A percentile compares a stretch with the other conserved stretches of the same genome.
phyloP scores from a whole-genome alignment of 2,329 filamentous ascomycete species.

The Neonectria sp. region DNA sequence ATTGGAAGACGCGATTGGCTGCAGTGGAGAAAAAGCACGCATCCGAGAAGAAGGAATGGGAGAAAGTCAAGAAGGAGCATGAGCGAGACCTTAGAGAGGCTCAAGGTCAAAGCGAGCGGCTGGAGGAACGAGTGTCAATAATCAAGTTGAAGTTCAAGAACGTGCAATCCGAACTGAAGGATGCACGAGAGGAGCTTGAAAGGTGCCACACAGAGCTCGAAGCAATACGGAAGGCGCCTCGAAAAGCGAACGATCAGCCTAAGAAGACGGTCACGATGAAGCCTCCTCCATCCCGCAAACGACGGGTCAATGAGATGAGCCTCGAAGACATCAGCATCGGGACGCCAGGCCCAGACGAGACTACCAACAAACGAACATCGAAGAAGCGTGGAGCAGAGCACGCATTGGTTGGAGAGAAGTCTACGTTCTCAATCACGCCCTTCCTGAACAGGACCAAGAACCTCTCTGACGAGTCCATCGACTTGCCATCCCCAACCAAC shows the following conservation, averaged over 20 bases:
- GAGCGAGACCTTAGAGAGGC: constrained; percentile 73
- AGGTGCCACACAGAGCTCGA: constrained; percentile 60
- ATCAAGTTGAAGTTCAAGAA: constrained; percentile 79
- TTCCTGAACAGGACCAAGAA: constrained; percentile 85
- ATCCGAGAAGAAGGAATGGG: constrained; percentile 61
- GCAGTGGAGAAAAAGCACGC: constrained; percentile 55
- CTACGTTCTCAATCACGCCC: constrained; percentile 92
- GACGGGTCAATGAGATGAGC: constrained; percentile 61
- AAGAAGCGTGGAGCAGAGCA: constrained; percentile 73
- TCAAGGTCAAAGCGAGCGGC: constrained; percentile 72
- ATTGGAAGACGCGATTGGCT: constrained; percentile 56
- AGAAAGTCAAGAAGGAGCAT: constrained; percentile 61
- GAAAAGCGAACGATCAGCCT: constrained; percentile 34
- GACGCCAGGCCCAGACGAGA: constrained; percentile 61
- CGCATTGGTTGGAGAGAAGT: constrained; percentile 81
- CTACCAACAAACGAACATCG: constrained; percentile 57
- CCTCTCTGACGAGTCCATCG: constrained; percentile 58
- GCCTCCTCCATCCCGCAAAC: constrained; percentile 60
- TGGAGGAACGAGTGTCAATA: constrained; percentile 80
- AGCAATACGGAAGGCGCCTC: constrained; percentile 42
- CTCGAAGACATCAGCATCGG: constrained; percentile 63
- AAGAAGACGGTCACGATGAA: constrained; percentile 42
- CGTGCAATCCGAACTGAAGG: constrained; percentile 81
- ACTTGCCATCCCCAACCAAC: constrained; percentile 43
- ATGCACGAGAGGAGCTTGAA: constrained; percentile 61